These are phyloP conservation scores for Trypanosoma congolense DNA, from an alignment of 208 protist genomes.

Conservation along the genomic window DNA sequence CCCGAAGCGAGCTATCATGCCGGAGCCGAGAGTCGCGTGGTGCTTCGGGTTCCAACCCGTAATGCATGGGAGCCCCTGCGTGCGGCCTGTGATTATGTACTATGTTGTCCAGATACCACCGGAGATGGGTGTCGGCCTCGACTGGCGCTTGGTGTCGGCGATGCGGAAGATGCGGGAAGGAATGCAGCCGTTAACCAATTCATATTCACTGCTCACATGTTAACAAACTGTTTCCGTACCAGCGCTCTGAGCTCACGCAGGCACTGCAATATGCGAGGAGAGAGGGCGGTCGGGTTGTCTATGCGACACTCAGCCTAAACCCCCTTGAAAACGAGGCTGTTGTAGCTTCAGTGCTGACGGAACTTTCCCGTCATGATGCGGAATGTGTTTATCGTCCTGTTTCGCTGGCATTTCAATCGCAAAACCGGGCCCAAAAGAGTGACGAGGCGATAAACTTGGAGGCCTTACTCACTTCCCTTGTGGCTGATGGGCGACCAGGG, in stretches of 20 bases:
- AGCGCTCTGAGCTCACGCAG: constrained; percentile 31
- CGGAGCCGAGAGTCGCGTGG: constrained; percentile 12
- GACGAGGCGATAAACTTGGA: constrained; percentile 5
- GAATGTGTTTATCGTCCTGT: constrained; percentile 15
- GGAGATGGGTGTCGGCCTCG: constrained; percentile 62
- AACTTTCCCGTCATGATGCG: constrained; percentile 13
- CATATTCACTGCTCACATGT: constrained; percentile 33
- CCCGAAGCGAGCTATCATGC: constrained; percentile 4
- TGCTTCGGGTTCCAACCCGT: not conserved
- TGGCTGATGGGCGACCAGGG: constrained; percentile 23
- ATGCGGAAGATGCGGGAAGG: constrained; percentile 13
- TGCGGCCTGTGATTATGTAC: constrained; percentile 34
- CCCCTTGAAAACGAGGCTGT: constrained; percentile 94
- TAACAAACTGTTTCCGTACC: constrained; percentile 32
- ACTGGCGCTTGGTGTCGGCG: constrained; percentile 20
- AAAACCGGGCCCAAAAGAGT: not conserved
- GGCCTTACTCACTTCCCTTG: constrained; percentile 16
- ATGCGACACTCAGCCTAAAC: constrained; percentile 92
- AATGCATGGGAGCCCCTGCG: constrained; percentile 3
- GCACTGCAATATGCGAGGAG: constrained; percentile 22
- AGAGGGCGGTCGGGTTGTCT: constrained; percentile 73
- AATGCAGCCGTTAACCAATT: constrained; percentile 36
- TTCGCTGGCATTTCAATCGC: constrained; percentile 6
- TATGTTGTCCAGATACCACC: constrained; percentile 54
- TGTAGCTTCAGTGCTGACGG: constrained; percentile 62